phyloP scores from a whole-genome alignment of 2,329 filamentous ascomycete species.

The Corynespora cassiicola region DNA sequence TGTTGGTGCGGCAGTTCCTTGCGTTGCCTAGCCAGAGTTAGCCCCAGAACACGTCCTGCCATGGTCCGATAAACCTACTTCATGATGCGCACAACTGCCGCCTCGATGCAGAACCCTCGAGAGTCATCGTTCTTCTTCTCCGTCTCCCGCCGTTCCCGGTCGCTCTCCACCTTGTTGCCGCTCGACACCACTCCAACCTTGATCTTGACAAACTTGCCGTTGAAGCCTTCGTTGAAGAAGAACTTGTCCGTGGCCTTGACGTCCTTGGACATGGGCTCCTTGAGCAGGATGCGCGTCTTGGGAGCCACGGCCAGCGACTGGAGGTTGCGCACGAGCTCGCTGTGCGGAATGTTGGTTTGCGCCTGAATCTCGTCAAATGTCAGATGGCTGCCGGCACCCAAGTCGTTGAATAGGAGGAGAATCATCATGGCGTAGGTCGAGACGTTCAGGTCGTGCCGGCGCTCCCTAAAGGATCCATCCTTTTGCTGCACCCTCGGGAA shows the following conservation, averaged over 20 bases:
- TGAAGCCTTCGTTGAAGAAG: constrained; percentile 80
- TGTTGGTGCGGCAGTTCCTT: constrained; percentile 74
- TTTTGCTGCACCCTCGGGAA: constrained; percentile 78
- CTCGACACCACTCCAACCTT: constrained; percentile 85
- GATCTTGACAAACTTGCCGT: constrained; percentile 83
- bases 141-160: constrained; percentile 70
- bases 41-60: constrained; percentile 3
- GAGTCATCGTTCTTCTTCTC: constrained; percentile 78
- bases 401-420: constrained; percentile 85
- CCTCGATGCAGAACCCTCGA: constrained; percentile 74
- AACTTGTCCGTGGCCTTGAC: constrained; percentile 81
- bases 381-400: constrained; percentile 59
- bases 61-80: constrained; percentile 66
- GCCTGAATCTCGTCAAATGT: constrained; percentile 81
- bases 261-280: constrained; percentile 79
- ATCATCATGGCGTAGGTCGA: constrained; percentile 93
- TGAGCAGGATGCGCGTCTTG: constrained; percentile 81
- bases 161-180: constrained; percentile 83
- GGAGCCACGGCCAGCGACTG: constrained; percentile 83
- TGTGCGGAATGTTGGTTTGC: constrained; percentile 76
- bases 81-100: constrained; percentile 82
- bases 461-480: constrained; percentile 67
- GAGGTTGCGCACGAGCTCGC: constrained; percentile 77
- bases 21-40: constrained; percentile 64
- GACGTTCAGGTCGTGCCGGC: constrained; percentile 88